A percentile compares a stretch with the other conserved stretches of the same genome.
These are phyloP conservation scores for Punica granatum DNA, from an alignment of 345 rosid species.

Conservation along the genomic window DNA sequence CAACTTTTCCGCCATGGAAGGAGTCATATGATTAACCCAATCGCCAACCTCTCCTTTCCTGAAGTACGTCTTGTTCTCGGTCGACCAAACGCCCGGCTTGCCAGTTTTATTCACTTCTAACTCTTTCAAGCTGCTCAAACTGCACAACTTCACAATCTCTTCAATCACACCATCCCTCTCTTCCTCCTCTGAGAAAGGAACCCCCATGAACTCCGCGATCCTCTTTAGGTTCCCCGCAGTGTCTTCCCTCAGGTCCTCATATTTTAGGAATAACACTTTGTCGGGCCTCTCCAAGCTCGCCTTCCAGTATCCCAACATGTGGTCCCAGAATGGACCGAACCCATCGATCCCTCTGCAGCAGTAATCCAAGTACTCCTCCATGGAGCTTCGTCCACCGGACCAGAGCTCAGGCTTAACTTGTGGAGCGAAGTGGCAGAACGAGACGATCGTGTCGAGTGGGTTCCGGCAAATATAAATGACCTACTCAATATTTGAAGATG, in stretches of 20 bases:
- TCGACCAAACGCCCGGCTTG: not conserved
- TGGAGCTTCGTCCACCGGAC: not conserved
- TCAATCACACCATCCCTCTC: conserved; percentile 11
- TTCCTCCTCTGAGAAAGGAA: conserved; percentile 15
- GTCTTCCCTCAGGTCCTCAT: conserved; percentile 32
- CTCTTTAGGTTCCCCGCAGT: conserved; percentile 12
- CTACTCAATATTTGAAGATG: no score
- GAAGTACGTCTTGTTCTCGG: conserved; percentile 14
- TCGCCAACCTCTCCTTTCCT: conserved; percentile 29
- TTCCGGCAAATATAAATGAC: not conserved
- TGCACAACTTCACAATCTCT: conserved; percentile 11
- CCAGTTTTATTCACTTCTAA: conserved; percentile 17
- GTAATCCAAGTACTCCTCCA: not conserved
- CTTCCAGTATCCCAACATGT: conserved; percentile 34
- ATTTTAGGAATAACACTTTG: conserved; percentile 24
- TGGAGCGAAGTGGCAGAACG: not conserved
- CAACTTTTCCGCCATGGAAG: conserved; percentile 12
- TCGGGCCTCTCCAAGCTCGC: conserved; percentile 19
- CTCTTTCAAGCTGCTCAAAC: conserved; percentile 20
- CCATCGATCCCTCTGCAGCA: conserved; percentile 13
- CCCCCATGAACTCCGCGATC: conserved; percentile 16
- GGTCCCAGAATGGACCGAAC: conserved; percentile 33
- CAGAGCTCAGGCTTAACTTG: not conserved
- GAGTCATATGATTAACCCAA: conserved; percentile 14
- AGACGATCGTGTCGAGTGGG: not conserved